phyloP scores from a whole-genome alignment of 371 early-diverging fungal species.

The Mortierella sp. region DNA sequence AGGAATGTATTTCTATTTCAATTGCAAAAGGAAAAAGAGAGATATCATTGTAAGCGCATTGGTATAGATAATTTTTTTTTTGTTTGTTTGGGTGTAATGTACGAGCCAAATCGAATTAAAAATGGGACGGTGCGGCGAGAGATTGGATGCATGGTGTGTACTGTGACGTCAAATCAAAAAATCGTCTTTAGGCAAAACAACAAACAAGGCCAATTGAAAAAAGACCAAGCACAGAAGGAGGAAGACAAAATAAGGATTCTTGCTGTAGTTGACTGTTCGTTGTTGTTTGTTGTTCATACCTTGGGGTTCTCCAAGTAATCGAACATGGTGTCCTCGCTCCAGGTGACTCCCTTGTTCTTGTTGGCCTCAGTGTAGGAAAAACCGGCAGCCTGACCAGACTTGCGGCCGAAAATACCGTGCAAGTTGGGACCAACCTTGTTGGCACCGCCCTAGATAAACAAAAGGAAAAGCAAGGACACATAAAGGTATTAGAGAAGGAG shows the following conservation, averaged over 20 bases:
- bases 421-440: constrained; percentile 98
- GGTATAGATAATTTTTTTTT: not conserved
- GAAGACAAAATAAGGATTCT: not conserved
- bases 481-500: not conserved
- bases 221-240: not conserved
- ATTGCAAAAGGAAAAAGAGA: not conserved
- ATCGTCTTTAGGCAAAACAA: not conserved
- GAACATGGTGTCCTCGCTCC: constrained; percentile 90
- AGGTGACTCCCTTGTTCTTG: constrained; percentile 87
- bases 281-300: constrained; percentile 8
- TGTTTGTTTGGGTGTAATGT: not conserved
- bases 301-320: constrained; percentile 98
- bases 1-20: constrained; percentile 85
- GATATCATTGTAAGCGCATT: not conserved
- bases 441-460: constrained; percentile 74
- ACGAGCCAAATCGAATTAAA: not conserved
- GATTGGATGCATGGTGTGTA: not conserved
- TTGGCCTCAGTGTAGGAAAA: constrained; percentile 97
- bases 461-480: not conserved
- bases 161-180: constrained; percentile 2
- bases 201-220: not conserved
- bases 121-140: not conserved
- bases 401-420: constrained; percentile 92
- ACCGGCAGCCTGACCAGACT: constrained; percentile 89
- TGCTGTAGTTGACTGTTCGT: not conserved